Conservation (phyloP, 179 eudicot genomes). For the Silene noctiflora region DNA sequence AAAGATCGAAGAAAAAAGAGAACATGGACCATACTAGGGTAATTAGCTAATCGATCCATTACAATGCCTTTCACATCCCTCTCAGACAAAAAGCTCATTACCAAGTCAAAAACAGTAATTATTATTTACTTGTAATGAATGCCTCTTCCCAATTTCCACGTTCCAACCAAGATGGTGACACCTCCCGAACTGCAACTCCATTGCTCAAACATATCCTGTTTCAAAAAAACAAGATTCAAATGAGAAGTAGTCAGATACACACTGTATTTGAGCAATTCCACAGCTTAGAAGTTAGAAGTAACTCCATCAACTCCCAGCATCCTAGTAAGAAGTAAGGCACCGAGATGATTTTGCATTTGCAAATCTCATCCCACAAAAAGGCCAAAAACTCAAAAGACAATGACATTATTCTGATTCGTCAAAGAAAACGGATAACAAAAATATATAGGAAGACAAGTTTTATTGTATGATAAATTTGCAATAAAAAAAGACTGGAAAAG, state of each 20-base stretch:
- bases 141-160: slow-evolving; percentile 79
- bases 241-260: slow-evolving; percentile 15
- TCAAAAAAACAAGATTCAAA: slow-evolving; percentile 6
- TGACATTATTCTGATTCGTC: background rate
- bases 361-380: slow-evolving; percentile 2
- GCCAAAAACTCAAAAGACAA: background rate
- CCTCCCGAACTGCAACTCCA: slow-evolving; percentile 77
- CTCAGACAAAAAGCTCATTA: background rate
- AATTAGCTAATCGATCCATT: background rate
- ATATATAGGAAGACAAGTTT: background rate
- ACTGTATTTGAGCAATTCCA: background rate
- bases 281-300: background rate
- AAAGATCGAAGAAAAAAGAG: slow-evolving; percentile 1
- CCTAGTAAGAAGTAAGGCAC: no score
- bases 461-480: background rate
- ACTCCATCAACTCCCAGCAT: background rate
- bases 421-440: background rate
- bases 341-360: background rate
- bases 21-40: background rate
- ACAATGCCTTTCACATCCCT: background rate
- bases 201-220: slow-evolving; percentile 60
- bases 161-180: slow-evolving; percentile 81
- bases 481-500: background rate
- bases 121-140: slow-evolving; percentile 73
- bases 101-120: background rate